Conservation (phyloP, 192 early-diverging fungal species). For the Dispira parvispora region DNA sequence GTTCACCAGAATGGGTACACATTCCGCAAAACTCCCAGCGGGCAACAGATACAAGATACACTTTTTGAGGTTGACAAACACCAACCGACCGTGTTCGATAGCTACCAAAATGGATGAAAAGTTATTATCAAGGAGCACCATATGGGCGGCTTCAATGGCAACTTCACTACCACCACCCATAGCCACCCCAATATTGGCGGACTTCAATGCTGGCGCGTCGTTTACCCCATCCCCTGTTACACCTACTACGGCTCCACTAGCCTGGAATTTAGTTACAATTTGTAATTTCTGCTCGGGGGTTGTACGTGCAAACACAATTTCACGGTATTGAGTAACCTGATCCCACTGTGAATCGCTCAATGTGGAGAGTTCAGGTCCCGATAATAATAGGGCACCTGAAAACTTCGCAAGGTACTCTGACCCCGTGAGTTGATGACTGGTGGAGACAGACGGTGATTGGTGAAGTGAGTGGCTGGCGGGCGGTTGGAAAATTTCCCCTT, state of each 20-base stretch:
- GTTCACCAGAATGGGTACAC: conserved; percentile 58
- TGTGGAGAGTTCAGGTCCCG: conserved; percentile 42
- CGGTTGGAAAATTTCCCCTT: too few relatives aligned
- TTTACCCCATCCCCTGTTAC: conserved; percentile 92
- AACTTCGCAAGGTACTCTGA: not conserved
- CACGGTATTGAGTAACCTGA: conserved; percentile 39
- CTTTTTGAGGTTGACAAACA: conserved; percentile 80
- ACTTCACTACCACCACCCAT: conserved; percentile 74
- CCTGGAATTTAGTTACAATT: conserved; percentile 60
- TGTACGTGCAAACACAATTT: conserved; percentile 77
- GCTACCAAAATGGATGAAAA: conserved; percentile 49
- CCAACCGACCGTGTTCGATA: conserved; percentile 66
- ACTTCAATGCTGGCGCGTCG: conserved; percentile 80
- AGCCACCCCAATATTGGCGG: conserved; percentile 78
- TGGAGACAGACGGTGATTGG: not conserved
- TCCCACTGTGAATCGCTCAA: conserved; percentile 57
- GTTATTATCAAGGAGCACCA: conserved; percentile 46
- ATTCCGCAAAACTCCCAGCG: conserved; percentile 55
- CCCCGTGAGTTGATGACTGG: not conserved
- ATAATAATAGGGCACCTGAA: conserved; percentile 32
- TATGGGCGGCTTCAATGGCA: conserved; percentile 47
- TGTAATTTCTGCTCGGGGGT: conserved; percentile 74
- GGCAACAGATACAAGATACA: conserved; percentile 71
- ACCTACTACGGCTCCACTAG: conserved; percentile 51
- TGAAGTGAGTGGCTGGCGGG: not conserved